Conservation (phyloP, 1,284 basidiomycete species). For the Taiwanofungus camphoratus region DNA sequence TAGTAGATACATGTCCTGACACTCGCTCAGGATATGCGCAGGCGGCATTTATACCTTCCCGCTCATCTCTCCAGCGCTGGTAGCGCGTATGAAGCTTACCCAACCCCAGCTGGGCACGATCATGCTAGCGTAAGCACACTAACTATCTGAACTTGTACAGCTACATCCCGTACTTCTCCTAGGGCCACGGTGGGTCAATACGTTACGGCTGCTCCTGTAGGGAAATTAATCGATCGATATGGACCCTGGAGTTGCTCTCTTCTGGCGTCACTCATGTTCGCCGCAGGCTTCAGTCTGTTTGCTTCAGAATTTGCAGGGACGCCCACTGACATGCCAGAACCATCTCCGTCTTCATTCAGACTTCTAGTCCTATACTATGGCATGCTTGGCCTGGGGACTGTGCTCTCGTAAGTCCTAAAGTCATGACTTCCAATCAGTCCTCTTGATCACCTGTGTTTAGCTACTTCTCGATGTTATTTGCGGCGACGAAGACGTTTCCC, state of each 20-base stretch:
- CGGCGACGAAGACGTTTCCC: slow-evolving; percentile 67
- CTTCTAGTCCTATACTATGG: slow-evolving; percentile 55
- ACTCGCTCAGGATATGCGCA: slow-evolving; percentile 48
- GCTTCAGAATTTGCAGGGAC: slow-evolving; percentile 47
- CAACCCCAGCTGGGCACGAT: slow-evolving; percentile 78
- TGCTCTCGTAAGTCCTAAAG: slow-evolving; percentile 53
- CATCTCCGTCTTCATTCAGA: slow-evolving; percentile 42
- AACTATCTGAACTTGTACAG: not conserved
- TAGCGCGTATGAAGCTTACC: slow-evolving; percentile 50
- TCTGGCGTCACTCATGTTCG: slow-evolving; percentile 53
- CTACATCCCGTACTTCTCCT: not conserved
- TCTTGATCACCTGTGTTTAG: slow-evolving; percentile 29
- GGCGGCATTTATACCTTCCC: slow-evolving; percentile 76
- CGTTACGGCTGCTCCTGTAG: slow-evolving; percentile 54
- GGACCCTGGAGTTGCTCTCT: slow-evolving; percentile 64
- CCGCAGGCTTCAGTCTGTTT: slow-evolving; percentile 54
- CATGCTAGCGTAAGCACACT: slow-evolving; percentile 47
- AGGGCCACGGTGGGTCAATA: slow-evolving; percentile 71
- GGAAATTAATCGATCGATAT: slow-evolving; percentile 50
- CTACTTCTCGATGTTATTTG: slow-evolving; percentile 70
- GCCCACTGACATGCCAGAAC: slow-evolving; percentile 31
- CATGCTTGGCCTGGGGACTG: slow-evolving; percentile 58
- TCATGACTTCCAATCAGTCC: not conserved
- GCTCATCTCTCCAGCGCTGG: slow-evolving; percentile 58
- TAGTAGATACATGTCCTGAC: not conserved